phyloP scores from a whole-genome alignment of 2,329 filamentous ascomycete genomes.

The Fusarium sp. region DNA sequence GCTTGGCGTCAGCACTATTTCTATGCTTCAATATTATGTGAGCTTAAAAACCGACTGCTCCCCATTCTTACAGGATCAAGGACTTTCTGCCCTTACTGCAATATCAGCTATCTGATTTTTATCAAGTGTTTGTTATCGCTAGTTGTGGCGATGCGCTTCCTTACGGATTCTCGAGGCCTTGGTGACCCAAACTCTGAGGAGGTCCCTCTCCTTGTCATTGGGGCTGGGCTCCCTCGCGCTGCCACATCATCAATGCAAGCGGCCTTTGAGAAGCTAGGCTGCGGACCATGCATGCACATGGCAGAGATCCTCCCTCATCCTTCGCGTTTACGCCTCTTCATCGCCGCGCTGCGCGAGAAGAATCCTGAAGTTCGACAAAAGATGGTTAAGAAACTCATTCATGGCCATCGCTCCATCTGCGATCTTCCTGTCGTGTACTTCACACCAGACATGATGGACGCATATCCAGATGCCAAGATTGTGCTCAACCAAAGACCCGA shows the following conservation, averaged over 20 bases:
- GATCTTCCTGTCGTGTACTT: constrained; percentile 48
- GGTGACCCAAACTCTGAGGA: not conserved
- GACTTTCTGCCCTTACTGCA: rapidly evolving
- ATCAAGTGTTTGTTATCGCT: not conserved
- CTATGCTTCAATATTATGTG: not conserved
- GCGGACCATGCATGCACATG: constrained; percentile 48
- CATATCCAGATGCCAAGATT: constrained; percentile 48
- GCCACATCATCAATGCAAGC: constrained; percentile 50
- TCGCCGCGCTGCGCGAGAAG: constrained; percentile 43
- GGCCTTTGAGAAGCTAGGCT: constrained; percentile 46
- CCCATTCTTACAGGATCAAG: not conserved
- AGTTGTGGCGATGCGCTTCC: constrained; percentile 23
- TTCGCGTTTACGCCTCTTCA: constrained; percentile 37
- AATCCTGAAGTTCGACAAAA: constrained; percentile 42
- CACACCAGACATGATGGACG: constrained; percentile 51
- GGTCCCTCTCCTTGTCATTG: constrained; percentile 38
- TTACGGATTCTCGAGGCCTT: constrained; percentile 19
- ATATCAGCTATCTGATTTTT: rapidly evolving
- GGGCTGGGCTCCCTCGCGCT: constrained; percentile 47
- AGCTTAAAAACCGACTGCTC: not conserved
- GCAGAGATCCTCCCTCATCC: constrained; percentile 42
- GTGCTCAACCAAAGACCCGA: constrained; percentile 47
- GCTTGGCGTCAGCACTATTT: constrained; percentile 5
- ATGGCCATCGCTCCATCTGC: constrained; percentile 43
- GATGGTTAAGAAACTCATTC: constrained; percentile 45